Evolutionary conservation across 1,284 basidiomycete species (phyloP), one percentile per base, ranked within the genome.

Genomic region (Puccinia triticina): DNA sequence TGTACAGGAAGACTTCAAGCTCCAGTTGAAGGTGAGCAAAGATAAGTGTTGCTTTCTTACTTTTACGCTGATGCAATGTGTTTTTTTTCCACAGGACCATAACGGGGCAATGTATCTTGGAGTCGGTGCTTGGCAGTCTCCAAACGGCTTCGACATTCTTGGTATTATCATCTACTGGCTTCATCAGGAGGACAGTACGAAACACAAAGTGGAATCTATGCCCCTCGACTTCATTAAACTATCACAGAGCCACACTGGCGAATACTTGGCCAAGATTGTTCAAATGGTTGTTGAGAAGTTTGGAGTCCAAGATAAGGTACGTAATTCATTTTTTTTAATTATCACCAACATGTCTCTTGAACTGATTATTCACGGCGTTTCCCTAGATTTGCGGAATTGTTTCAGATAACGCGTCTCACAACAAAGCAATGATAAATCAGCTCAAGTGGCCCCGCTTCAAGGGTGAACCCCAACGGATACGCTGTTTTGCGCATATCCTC

Each of bases 131-230:
- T 64, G 61, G 61, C 61, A 64, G 32, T 64, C 61, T 21, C 61
- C 61, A 4, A 64, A 64, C 32, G 61, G 61, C 4, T 64, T 64
- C 21, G 61, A 64, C 5, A 64, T 64, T 11, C 61, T 64, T 37
- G 61, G 61, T 11, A 64, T 64, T 32, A 21, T 64, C 26, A 64
- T 64, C 26, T 64, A 64, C 34, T 64, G 61, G 61, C 61, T 64
- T 32, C 7, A 64, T 7, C 18, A 64, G 61, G 12, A 5, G 18
- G 21, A 64, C 21, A 5, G 61, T 5, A 7, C 18, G 7, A 16
- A 64, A 7, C 34, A 64, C 3, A 64, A 64, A 37, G 18, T 64
- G 11, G 5, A 29, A 64, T 64, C 34, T 8, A 64, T 64, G 61
- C 61, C 43, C 7, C 43, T 46, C 14, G 43, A 46, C 43, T 46